Evolutionary conservation across 2,329 filamentous ascomycete genomes (phyloP).

Genomic region (Aspergillus awamori): DNA sequence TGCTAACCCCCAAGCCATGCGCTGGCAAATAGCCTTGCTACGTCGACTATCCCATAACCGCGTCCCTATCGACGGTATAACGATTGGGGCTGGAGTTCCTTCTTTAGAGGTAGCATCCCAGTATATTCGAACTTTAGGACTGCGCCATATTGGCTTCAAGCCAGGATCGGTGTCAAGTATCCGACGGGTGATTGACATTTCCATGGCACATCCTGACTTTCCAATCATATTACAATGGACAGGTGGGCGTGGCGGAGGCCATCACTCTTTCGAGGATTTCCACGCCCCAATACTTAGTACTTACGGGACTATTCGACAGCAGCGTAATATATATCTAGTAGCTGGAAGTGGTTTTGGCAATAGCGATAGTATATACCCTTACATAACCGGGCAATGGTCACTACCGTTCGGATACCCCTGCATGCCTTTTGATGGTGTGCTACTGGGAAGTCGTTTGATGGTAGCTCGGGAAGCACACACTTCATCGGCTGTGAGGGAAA

Average conservation of each 20-base stretch:
- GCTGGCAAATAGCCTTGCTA: constrained; percentile 57
- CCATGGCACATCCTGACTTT: constrained; percentile 90
- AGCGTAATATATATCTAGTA: constrained; percentile 82
- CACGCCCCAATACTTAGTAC: constrained; percentile 87
- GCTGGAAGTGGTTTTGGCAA: constrained; percentile 92
- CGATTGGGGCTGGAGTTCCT: constrained; percentile 89
- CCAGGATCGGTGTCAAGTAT: constrained; percentile 87
- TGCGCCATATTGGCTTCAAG: constrained; percentile 95
- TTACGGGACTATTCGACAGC: constrained; percentile 73
- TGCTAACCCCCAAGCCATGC: constrained; percentile 55
- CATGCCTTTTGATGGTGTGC: constrained; percentile 91
- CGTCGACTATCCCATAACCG: constrained; percentile 68
- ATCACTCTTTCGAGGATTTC: constrained; percentile 95
- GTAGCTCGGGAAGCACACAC: constrained; percentile 90
- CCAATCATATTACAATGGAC: constrained; percentile 96
- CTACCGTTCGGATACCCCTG: constrained; percentile 81
- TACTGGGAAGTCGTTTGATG: constrained; percentile 94
- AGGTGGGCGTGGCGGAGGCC: constrained; percentile 87
- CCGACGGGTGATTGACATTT: constrained; percentile 86
- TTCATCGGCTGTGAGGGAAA: constrained; percentile 78
- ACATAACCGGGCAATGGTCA: constrained; percentile 89
- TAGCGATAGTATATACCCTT: constrained; percentile 87
- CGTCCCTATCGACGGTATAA: constrained; percentile 84
- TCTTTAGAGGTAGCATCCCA: constrained; percentile 91
- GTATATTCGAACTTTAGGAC: constrained; percentile 87